phyloP scores from a whole-genome alignment of 306 rosid species.

The Parietaria judaica region DNA sequence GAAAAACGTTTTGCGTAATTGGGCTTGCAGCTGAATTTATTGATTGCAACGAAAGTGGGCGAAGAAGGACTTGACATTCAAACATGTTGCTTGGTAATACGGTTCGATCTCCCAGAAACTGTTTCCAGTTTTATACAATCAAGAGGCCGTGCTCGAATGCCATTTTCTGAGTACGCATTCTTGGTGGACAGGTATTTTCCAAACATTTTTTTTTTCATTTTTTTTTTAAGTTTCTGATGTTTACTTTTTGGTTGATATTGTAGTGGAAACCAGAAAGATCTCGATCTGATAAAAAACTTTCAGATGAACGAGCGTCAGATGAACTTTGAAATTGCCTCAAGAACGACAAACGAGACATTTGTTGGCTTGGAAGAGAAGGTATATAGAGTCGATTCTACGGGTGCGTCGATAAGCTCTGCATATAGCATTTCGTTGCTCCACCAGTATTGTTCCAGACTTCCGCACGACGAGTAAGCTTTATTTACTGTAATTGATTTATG shows the following conservation, averaged over 20 bases:
- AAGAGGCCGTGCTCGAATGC: constrained; percentile 97
- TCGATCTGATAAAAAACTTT: constrained; percentile 50
- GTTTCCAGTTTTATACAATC: constrained; percentile 98
- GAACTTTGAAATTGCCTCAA: constrained; percentile 51
- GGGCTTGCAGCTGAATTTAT: constrained; percentile 64
- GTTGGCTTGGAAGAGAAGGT: constrained; percentile 44
- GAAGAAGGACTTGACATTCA: constrained; percentile 99
- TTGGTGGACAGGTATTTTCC: constrained; percentile 79
- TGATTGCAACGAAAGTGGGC: constrained; percentile 96
- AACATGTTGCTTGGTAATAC: constrained; percentile 88
- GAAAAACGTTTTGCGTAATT: constrained; percentile 20
- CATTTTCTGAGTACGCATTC: constrained; percentile 78
- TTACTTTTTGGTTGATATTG: constrained; percentile 7
- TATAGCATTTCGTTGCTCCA: constrained; percentile 75
- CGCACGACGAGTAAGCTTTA: constrained; percentile 74
- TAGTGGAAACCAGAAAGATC: constrained; percentile 68
- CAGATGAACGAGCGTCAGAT: constrained; percentile 52
- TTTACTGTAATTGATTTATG: too few species aligned
- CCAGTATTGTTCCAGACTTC: constrained; percentile 80
- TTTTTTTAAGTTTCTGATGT: neutral
- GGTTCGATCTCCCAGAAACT: constrained; percentile 97
- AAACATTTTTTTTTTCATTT: constrained; percentile 7
- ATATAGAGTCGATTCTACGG: constrained; percentile 63
- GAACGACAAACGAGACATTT: constrained; percentile 55
- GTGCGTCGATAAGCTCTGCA: constrained; percentile 70